A percentile compares a stretch with the other conserved stretches of the same genome.
phyloP scores from a whole-genome alignment of 371 early-diverging fungal species.

The Circinella minor region DNA sequence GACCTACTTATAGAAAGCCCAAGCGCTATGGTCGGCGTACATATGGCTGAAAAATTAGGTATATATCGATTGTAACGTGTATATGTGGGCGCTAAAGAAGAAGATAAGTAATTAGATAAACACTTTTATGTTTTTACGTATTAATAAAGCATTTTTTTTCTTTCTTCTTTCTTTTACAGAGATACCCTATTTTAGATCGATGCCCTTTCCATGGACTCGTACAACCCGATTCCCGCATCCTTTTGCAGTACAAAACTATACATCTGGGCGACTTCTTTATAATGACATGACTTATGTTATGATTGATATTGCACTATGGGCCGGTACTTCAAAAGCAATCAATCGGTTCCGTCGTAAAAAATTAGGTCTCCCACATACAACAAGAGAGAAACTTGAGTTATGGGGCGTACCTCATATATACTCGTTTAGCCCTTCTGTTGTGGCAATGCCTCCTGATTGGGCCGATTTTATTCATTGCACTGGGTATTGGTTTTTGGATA shows the following conservation, averaged over 20 bases:
- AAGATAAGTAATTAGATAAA: too few relatives aligned
- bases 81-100: not conserved
- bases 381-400: slow-evolving; percentile 55
- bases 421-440: slow-evolving; percentile 72
- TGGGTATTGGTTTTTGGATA: slow-evolving; percentile 85
- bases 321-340: slow-evolving; percentile 62
- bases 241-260: slow-evolving; percentile 65
- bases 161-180: slow-evolving; percentile 15
- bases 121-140: too few relatives aligned
- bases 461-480: slow-evolving; percentile 74
- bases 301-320: slow-evolving; percentile 80
- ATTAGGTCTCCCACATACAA: slow-evolving; percentile 57
- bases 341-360: slow-evolving; percentile 69
- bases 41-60: slow-evolving; percentile 76
- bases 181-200: slow-evolving; percentile 75
- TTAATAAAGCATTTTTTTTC: too few relatives aligned
- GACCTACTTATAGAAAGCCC: slow-evolving; percentile 80
- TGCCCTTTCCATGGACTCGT: slow-evolving; percentile 83
- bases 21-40: slow-evolving; percentile 77
- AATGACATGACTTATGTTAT: slow-evolving; percentile 81
- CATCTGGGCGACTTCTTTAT: slow-evolving; percentile 69
- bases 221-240: slow-evolving; percentile 83
- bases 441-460: slow-evolving; percentile 80
- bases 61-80: not conserved
- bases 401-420: slow-evolving; percentile 74